phyloP scores from a whole-genome alignment of 306 rosid genomes.

The Begonia masoniana region DNA sequence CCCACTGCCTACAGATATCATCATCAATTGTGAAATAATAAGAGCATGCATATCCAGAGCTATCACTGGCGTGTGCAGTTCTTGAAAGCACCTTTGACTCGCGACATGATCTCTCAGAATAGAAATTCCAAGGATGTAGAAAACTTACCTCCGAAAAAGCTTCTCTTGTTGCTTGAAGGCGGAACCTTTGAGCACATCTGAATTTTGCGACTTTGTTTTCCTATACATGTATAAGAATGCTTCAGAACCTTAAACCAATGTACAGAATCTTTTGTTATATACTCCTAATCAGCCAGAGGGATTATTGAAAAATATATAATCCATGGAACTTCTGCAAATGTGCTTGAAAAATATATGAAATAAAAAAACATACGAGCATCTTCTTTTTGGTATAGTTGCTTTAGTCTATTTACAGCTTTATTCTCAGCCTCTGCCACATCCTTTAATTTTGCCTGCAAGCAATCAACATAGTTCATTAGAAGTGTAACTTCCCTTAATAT shows the following conservation, averaged over 20 bases:
- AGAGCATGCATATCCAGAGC: no score
- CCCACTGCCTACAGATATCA: slow-evolving; percentile 32
- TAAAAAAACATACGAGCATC: slow-evolving; percentile 46
- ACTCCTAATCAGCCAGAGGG: background rate
- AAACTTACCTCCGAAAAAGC: slow-evolving; percentile 45
- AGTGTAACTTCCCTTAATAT: background rate
- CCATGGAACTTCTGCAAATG: no score
- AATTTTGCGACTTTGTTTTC: slow-evolving; percentile 78
- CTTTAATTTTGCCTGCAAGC: slow-evolving; percentile 49
- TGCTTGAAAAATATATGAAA: background rate
- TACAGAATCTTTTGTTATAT: background rate
- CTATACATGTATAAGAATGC: slow-evolving; percentile 23
- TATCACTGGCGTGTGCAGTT: background rate
- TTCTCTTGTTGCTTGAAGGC: slow-evolving; percentile 65
- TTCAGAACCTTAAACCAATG: no score
- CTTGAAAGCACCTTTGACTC: background rate
- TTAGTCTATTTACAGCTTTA: slow-evolving; percentile 36
- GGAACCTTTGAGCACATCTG: slow-evolving; percentile 63
- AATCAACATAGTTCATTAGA: background rate
- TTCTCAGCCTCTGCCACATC: slow-evolving; percentile 40
- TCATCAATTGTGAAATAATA: slow-evolving; percentile 2
- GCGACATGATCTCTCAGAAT: background rate
- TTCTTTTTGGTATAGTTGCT: slow-evolving; percentile 42
- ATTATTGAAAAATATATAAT: no score
- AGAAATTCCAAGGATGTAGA: no score